A percentile compares a stretch with the other conserved stretches of the same genome.
Evolutionary conservation across 148 eudicot genomes (phyloP).

Genomic region (Heliosperma pusillum): DNA sequence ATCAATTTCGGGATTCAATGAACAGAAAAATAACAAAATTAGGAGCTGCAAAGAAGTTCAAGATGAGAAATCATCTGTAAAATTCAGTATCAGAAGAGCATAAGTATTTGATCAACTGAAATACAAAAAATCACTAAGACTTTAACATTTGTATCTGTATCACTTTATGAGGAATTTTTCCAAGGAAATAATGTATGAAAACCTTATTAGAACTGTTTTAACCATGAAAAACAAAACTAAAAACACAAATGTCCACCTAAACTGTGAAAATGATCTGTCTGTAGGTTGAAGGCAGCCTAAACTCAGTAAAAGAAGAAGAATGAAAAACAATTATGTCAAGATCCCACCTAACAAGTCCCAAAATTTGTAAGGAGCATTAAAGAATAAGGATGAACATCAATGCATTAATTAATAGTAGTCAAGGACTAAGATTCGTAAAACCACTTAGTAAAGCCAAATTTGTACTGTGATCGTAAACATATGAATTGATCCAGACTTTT

Average conservation of each 20-base stretch:
- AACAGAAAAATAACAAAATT: background rate
- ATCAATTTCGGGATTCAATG: background rate
- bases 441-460: background rate
- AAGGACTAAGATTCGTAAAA: background rate
- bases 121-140: background rate
- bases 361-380: background rate
- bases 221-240: background rate
- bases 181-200: constrained; percentile 2
- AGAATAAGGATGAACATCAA: background rate
- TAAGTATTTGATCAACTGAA: background rate
- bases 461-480: too few relatives aligned
- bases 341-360: background rate
- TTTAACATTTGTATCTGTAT: background rate
- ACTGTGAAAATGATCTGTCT: background rate
- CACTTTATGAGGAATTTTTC: background rate
- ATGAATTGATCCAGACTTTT: background rate
- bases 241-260: background rate
- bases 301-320: background rate
- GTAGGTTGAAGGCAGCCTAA: background rate
- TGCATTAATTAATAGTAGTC: background rate
- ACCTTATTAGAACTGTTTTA: background rate
- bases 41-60: background rate
- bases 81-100: constrained; percentile 5
- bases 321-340: background rate
- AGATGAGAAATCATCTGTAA: background rate